Base-by-base conservation (phyloP, 1,139 yeast species). In the Debaryomyces fabryi region DNA sequence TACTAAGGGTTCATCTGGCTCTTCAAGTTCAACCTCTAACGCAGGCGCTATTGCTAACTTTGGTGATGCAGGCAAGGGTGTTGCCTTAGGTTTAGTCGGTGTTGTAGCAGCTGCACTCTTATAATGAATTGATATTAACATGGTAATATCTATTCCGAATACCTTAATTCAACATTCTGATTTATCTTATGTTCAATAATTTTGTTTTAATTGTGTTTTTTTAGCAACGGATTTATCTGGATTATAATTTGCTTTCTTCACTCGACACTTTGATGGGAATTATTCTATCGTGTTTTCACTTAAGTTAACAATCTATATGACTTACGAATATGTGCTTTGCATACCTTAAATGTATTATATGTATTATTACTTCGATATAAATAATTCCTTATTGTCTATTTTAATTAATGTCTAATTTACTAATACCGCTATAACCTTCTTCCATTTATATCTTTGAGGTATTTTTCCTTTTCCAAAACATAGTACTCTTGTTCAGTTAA, bases 21-120 rank as follows among this genome's bases (percentile, higher is more conserved):
- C 35, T 12, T 24, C 39, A 6, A 27, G 39, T 15, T 42, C 45
- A 29, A 20, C 40, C 25, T 40, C 44, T 6, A 20, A 41, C n/a
- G 43, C 21, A n/a, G 48, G 33, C 8, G 50, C 42, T 24, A 47
- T 45, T 18, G 44, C 36, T 20, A 38, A 67, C 57, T 56, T 71
- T 64, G 64, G 60, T 53, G 68, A 72, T 56, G 62, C 59, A 35
- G 60, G 68, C 49, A 55, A 60, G 41, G 77, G 79, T 41, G 59
- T 74, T 46, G 68, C 79, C 20, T 60, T 79, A 49, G 84, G 85
- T 57, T 59, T 79, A 47, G 63, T 78, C 38, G 82, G 80, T 57
- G 61, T 74, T 52, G 71, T 78, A 41, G 64, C 75, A 48, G 78
- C 79, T 56, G 79, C 81, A 48, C 72, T 81, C 54, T 63, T 79